Evolutionary conservation across 208 protist species (phyloP).

Genomic region (Trypanosoma mega): DNA sequence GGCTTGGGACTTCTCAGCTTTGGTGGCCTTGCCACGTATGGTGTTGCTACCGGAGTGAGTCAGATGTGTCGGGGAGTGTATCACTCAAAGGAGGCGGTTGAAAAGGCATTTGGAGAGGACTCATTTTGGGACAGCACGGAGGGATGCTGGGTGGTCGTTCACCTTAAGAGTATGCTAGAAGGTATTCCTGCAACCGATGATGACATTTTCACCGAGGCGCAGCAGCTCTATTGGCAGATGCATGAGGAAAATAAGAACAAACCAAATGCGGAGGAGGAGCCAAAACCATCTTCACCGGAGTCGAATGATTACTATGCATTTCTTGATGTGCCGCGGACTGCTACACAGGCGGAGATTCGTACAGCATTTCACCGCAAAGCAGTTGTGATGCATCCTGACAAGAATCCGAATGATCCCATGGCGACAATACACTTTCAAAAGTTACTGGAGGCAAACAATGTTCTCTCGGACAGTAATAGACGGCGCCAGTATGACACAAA

Average conservation of each 20-base stretch:
- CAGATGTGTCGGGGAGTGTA: constrained; percentile 38
- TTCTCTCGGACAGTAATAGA: constrained; percentile 50
- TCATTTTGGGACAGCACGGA: constrained; percentile 47
- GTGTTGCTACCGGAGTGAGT: constrained; percentile 29
- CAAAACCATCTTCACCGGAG: neutral
- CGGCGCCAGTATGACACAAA: constrained; percentile 57
- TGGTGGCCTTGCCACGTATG: constrained; percentile 30
- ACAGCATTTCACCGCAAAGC: constrained; percentile 58
- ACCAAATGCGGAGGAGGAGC: neutral
- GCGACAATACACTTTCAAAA: constrained; percentile 54
- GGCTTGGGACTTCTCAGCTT: constrained; percentile 30
- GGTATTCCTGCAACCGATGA: constrained; percentile 41
- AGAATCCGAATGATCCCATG: constrained; percentile 47
- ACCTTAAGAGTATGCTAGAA: constrained; percentile 30
- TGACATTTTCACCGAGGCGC: constrained; percentile 41
- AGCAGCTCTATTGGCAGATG: constrained; percentile 7
- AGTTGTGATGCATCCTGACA: constrained; percentile 72
- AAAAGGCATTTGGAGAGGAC: constrained; percentile 27
- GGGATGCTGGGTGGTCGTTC: constrained; percentile 47
- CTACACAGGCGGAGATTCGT: constrained; percentile 46
- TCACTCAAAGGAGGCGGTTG: constrained; percentile 46
- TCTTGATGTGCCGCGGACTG: constrained; percentile 42
- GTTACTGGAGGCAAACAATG: constrained; percentile 62
- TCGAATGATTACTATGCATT: constrained; percentile 48
- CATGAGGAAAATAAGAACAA: neutral